These are phyloP conservation scores for Ophiostoma quercus DNA, from an alignment of 2,329 filamentous ascomycete species.

Conservation along the genomic window DNA sequence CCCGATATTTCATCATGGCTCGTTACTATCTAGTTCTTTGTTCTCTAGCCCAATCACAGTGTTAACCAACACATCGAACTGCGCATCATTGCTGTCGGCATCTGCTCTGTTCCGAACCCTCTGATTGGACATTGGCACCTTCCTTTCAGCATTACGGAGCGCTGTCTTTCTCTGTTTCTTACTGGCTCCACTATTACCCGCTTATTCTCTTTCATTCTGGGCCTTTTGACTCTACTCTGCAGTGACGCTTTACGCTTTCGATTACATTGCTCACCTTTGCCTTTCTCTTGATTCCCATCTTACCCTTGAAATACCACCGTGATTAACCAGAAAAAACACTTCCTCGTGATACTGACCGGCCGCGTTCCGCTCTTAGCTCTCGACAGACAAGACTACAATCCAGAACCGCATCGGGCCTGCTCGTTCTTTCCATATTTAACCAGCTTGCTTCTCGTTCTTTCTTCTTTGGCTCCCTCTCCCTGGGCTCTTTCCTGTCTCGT, in stretches of 20 bases:
- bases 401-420: background rate
- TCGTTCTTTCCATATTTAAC: background rate
- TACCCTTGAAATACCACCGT: background rate
- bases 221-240: background rate
- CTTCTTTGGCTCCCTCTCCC: background rate
- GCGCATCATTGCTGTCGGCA: background rate
- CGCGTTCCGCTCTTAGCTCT: background rate
- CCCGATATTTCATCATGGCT: too few relatives aligned
- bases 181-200: constrained; percentile 13
- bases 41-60: background rate
- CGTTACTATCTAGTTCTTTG: background rate
- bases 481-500: background rate
- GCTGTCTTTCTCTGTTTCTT: background rate
- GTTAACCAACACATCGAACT: background rate
- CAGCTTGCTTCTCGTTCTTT: background rate
- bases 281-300: constrained; percentile 1
- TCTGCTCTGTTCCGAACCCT: background rate
- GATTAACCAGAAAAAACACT: background rate
- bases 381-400: background rate
- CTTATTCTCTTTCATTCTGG: constrained; percentile 4
- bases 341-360: background rate
- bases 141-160: background rate
- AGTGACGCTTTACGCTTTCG: background rate
- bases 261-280: background rate
- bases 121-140: background rate